Percentiles rank a stretch among this genome's conserved stretches.
Evolutionary conservation across 176 grass and related monocot species (phyloP).

Genomic region (Carex parvula): DNA sequence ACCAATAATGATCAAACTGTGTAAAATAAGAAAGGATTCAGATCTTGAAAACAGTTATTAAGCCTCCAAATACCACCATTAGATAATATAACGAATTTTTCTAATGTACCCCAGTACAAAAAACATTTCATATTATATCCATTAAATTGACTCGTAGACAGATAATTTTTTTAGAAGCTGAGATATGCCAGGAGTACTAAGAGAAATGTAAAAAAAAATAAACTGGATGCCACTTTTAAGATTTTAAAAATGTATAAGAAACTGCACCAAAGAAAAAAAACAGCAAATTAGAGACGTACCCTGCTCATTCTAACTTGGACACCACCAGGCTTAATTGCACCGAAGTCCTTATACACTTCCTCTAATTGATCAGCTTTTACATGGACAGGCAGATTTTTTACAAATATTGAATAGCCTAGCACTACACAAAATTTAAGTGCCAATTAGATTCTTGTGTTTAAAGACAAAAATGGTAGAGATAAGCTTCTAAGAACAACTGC

Average conservation of each 20-base stretch:
- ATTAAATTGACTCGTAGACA: neutral
- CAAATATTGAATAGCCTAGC: slow-evolving; percentile 72
- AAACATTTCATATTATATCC: neutral
- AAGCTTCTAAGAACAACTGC: slow-evolving; percentile 21
- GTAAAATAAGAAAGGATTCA: slow-evolving; percentile 14
- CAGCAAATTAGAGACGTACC: slow-evolving; percentile 37
- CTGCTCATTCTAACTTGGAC: slow-evolving; percentile 81
- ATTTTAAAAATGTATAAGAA: no score
- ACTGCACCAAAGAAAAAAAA: neutral
- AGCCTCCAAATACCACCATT: neutral
- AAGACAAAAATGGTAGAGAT: neutral
- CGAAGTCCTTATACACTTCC: slow-evolving; percentile 80
- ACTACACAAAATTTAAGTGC: slow-evolving; percentile 35
- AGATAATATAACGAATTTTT: neutral
- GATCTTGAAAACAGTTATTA: neutral
- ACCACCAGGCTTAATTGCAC: slow-evolving; percentile 65
- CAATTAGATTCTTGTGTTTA: neutral
- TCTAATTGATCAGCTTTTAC: slow-evolving; percentile 55
- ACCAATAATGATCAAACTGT: slow-evolving; percentile 55
- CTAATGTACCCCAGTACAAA: neutral
- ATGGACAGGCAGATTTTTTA: slow-evolving; percentile 63
- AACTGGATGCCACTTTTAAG: no score
- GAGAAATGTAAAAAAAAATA: neutral
- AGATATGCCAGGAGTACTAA: neutral
- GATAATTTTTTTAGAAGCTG: neutral